Evolutionary conservation across 1,284 basidiomycete genomes (phyloP), one percentile per base, ranked within the genome.

Genomic region (Ceratorhiza oryzae-sativae): DNA sequence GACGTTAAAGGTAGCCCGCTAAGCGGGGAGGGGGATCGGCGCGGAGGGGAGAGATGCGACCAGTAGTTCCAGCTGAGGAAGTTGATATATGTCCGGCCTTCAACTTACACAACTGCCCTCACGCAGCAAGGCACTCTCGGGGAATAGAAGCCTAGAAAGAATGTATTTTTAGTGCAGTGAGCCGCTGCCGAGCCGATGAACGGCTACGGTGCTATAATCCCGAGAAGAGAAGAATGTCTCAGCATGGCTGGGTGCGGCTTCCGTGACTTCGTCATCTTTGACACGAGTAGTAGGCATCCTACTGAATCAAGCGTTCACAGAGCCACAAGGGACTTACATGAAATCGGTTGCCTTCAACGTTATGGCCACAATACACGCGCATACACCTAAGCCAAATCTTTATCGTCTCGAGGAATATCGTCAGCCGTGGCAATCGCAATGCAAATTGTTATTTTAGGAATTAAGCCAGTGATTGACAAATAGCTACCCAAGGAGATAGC

Each of bases 21-120:
- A 18, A n/a, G 15, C 20, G n/a, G 32, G 18, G 45, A 30, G 23
- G 27, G 30, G 25, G 41, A 25, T 18, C 23, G 39, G 39, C 23
- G 65, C 65, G 65, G 65, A 58, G 41, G 53, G 48, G 53, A 51
- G 41, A 68, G 65, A 68, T 68, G 65, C 65, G 65, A 68, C 65
- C 65, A 68, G 65, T 9, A 5, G 53, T 8, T 36, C 48, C 36
- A 15, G 49, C 41, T 36, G 2, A 34, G 36, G n/a, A 58, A 56
- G 20, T 39, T 67, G 32, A 65, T 65, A 58, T 68, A 56, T 34
- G 30, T 8, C 34, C n/a, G 27, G 20, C 20, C 32, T 39, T 41
- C 45, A 25, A 18, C 36, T 68, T 68, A 46, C 63, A 67, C 20
- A 48, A 2, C 18, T 45, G 9, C 3, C 25, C 25, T 68, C 65